Evolutionary conservation across 2,329 filamentous ascomycete genomes (phyloP).

Genomic region (Apiospora sp.): DNA sequence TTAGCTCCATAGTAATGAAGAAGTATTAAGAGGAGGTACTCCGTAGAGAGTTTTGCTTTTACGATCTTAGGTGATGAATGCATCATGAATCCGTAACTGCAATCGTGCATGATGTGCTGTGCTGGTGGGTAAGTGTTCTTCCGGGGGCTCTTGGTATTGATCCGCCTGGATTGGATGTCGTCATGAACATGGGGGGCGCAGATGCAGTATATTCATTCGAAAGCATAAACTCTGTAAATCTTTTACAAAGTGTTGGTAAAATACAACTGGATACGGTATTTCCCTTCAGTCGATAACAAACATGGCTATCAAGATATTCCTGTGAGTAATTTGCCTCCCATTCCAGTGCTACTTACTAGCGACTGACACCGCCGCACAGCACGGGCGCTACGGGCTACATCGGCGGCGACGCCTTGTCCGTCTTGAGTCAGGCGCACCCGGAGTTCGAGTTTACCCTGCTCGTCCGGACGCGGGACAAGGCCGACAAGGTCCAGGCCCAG

Average conservation of each 20-base stretch:
- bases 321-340: no score
- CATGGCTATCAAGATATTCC: constrained; percentile 25
- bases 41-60: neutral
- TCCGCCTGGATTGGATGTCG: neutral
- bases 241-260: neutral
- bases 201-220: no score
- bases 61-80: neutral
- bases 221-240: neutral
- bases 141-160: neutral
- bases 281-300: neutral
- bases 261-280: neutral
- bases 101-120: neutral
- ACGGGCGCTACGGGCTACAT: constrained; percentile 30
- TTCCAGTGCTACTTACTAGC: no score
- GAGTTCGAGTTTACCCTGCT: constrained; percentile 27
- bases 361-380: constrained; percentile 9
- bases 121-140: constrained; percentile 14
- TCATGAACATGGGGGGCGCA: neutral
- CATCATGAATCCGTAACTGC: neutral
- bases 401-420: constrained; percentile 26
- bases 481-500: constrained; percentile 23
- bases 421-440: constrained; percentile 26
- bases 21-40: constrained; percentile 4
- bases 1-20: constrained; percentile 10
- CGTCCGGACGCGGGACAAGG: constrained; percentile 27